A percentile compares a stretch with the other conserved stretches of the same genome.
Conservation (phyloP, 2,329 filamentous ascomycete species). For the Dendrostoma leiphaemia region DNA sequence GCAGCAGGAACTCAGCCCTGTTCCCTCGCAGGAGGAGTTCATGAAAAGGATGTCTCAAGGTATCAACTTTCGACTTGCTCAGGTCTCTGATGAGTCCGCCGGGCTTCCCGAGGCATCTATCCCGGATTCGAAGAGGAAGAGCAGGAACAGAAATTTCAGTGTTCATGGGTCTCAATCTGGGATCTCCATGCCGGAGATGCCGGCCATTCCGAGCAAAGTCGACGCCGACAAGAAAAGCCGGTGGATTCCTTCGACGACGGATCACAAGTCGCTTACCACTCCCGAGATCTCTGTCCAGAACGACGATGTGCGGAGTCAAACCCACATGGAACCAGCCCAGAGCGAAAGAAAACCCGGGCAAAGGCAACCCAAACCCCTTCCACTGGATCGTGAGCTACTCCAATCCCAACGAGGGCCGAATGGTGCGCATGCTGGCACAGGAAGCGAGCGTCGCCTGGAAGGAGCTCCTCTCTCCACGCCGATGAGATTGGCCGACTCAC, state of each 20-base stretch:
- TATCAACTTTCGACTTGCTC: neutral
- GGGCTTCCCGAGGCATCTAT: neutral
- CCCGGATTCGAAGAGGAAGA: neutral
- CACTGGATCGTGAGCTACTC: too few species aligned
- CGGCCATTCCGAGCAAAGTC: neutral
- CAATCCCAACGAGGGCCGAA: too few species aligned
- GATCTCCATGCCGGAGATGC: neutral
- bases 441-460: too few species aligned
- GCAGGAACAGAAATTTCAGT: conserved; percentile 3
- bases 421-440: too few species aligned
- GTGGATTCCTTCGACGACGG: neutral
- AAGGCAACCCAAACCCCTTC: too few species aligned
- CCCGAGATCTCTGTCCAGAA: neutral
- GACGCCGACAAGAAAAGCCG: neutral
- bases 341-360: neutral
- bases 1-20: neutral
- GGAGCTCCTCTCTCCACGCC: too few species aligned
- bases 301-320: neutral
- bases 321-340: too few species aligned
- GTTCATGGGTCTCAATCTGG: neutral
- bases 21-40: conserved; percentile 1
- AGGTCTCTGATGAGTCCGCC: neutral
- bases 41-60: neutral
- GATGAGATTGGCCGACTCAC: neutral
- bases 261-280: neutral